Percentiles rank a stretch among this genome's conserved stretches.
Conservation (phyloP, 345 rosid genomes). For the Pistacia atlantica region DNA sequence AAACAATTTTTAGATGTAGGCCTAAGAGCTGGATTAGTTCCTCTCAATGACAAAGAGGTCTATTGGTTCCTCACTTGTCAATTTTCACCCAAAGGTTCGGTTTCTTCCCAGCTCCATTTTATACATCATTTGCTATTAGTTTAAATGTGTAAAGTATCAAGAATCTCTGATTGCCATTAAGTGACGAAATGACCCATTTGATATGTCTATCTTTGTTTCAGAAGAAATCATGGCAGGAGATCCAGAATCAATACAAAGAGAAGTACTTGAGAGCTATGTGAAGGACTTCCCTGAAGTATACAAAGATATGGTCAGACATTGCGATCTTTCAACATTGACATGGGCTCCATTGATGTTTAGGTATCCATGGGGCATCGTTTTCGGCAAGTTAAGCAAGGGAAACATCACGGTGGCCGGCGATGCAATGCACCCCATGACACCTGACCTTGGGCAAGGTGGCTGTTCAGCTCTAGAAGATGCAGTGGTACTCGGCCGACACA, state of each 20-base stretch:
- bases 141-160: too few species aligned
- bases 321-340: slow-evolving; percentile 33
- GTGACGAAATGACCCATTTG: too few species aligned
- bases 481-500: slow-evolving; percentile 40
- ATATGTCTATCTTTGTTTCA: slow-evolving; percentile 28
- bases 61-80: slow-evolving; percentile 27
- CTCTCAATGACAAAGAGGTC: slow-evolving; percentile 34
- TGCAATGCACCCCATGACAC: slow-evolving; percentile 62
- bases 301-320: slow-evolving; percentile 26
- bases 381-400: slow-evolving; percentile 34
- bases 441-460: slow-evolving; percentile 54
- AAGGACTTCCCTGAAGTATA: slow-evolving; percentile 27
- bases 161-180: too few species aligned
- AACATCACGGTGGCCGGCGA: slow-evolving; percentile 49
- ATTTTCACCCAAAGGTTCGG: slow-evolving; percentile 23
- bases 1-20: slow-evolving; percentile 31
- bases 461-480: slow-evolving; percentile 47
- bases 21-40: slow-evolving; percentile 32
- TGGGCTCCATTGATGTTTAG: slow-evolving; percentile 36
- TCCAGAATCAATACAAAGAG: slow-evolving; percentile 29
- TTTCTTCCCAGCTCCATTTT: too few species aligned
- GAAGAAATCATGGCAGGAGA: slow-evolving; percentile 12
- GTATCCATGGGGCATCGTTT: slow-evolving; percentile 42
- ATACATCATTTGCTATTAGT: too few species aligned
- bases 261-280: slow-evolving; percentile 22